phyloP scores from a whole-genome alignment of 2,329 filamentous ascomycete species.

The Fusarium brevicatenulatum region DNA sequence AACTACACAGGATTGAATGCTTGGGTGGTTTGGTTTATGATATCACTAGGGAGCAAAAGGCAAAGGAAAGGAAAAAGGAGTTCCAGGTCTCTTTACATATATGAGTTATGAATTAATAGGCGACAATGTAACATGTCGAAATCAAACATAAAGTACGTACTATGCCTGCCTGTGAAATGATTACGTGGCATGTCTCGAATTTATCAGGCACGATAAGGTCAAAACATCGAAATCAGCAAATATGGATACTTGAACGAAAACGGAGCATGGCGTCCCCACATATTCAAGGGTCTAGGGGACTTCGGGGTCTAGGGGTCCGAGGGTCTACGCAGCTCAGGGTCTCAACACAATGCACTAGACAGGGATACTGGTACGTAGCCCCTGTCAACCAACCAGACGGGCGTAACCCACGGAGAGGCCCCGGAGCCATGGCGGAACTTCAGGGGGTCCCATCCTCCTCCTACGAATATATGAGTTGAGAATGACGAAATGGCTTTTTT shows the following conservation, averaged over 20 bases:
- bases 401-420: fast-evolving
- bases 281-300: not conserved
- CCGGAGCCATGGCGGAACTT: not conserved
- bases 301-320: not conserved
- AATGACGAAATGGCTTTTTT: not conserved
- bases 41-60: not conserved
- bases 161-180: not conserved
- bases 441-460: not conserved
- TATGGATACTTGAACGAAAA: no score
- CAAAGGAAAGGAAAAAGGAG: not conserved
- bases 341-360: not conserved
- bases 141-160: not conserved
- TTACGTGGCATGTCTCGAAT: not conserved
- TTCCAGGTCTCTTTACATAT: not conserved
- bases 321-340: not conserved
- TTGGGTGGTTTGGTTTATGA: not conserved
- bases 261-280: not conserved
- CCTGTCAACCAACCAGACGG: not conserved
- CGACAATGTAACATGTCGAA: not conserved
- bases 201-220: not conserved
- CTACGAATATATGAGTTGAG: not conserved
- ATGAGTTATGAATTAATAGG: not conserved
- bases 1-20: no score
- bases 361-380: not conserved
- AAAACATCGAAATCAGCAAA: no score